These are phyloP conservation scores for Fraxinus pennsylvanica DNA, from an alignment of 257 asterid genomes.

Conservation along the genomic window DNA sequence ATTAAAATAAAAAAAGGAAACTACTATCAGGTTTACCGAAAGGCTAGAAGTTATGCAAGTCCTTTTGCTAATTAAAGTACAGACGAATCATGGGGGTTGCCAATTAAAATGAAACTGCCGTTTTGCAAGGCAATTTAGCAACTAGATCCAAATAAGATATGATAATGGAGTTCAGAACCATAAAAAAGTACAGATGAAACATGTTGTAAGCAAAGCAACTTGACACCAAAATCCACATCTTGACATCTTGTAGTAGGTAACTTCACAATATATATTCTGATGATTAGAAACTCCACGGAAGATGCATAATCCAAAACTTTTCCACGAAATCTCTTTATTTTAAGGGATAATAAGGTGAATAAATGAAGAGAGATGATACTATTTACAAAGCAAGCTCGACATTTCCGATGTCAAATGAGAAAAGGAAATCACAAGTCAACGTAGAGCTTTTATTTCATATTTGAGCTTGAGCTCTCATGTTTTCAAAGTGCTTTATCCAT, in stretches of 20 bases:
- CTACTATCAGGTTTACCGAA: slow-evolving; percentile 2
- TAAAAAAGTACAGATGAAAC: background rate
- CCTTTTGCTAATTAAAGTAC: background rate
- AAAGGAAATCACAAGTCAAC: background rate
- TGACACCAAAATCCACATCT: background rate
- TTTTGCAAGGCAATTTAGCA: background rate
- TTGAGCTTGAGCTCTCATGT: background rate
- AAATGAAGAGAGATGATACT: background rate
- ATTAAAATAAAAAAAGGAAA: background rate
- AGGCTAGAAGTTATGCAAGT: background rate
- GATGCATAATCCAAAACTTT: background rate
- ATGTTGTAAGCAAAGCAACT: background rate
- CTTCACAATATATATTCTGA: background rate
- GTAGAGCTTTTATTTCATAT: background rate
- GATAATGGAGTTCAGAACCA: background rate
- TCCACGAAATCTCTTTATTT: background rate
- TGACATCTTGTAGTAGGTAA: background rate
- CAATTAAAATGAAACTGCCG: background rate
- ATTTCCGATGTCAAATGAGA: slow-evolving; percentile 6
- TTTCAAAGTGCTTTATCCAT: background rate
- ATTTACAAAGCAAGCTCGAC: background rate
- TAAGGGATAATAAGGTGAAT: background rate
- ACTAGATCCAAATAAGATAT: background rate
- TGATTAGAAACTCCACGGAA: background rate
- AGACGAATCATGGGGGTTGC: background rate